Conservation (phyloP, 2,329 filamentous ascomycete genomes). For the Aspergillus pseudoglaucus region DNA sequence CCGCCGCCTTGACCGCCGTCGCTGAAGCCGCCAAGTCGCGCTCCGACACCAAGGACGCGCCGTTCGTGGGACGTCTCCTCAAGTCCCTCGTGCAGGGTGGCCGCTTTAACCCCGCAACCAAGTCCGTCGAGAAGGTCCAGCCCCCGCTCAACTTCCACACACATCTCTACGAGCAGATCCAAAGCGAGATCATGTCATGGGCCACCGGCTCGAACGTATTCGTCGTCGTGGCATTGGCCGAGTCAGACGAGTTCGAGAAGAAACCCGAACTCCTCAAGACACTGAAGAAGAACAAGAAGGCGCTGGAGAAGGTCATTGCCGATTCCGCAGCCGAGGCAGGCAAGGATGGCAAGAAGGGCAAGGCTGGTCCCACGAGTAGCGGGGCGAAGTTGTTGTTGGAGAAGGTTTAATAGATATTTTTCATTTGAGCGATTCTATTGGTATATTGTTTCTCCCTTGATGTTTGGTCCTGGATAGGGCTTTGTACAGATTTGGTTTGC, state of each 20-base stretch:
- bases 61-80: constrained; percentile 71
- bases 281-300: constrained; percentile 67
- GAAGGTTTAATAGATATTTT: constrained; percentile 25
- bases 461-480: background rate
- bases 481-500: background rate
- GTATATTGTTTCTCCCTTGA: background rate
- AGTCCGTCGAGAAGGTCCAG: constrained; percentile 63
- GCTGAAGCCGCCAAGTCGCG: constrained; percentile 42
- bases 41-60: constrained; percentile 52
- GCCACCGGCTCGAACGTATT: constrained; percentile 81
- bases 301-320: constrained; percentile 50
- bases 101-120: constrained; percentile 68
- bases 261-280: constrained; percentile 61
- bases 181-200: constrained; percentile 70
- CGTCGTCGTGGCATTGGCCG: constrained; percentile 73
- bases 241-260: constrained; percentile 64
- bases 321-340: constrained; percentile 50
- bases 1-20: constrained; percentile 63
- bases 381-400: constrained; percentile 37
- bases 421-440: background rate
- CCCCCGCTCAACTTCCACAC: constrained; percentile 75
- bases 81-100: constrained; percentile 89
- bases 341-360: constrained; percentile 37
- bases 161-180: constrained; percentile 74
- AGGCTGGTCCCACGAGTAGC: constrained; percentile 38